phyloP scores from a whole-genome alignment of 2,329 filamentous ascomycete species.

The Ciborinia camelliae region DNA sequence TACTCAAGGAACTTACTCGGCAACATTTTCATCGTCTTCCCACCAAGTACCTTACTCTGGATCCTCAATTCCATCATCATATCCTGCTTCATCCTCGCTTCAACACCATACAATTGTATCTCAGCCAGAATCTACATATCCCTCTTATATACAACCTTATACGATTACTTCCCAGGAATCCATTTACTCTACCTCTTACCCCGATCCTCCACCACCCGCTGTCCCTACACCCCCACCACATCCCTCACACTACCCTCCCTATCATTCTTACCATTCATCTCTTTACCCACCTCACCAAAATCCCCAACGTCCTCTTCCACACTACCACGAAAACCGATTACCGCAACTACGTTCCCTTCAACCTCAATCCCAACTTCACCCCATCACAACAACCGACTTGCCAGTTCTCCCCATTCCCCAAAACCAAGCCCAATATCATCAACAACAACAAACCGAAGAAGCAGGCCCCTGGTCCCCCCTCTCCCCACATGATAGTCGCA shows the following conservation, averaged over 20 bases:
- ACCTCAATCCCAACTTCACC: not conserved
- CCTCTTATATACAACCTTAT: not conserved
- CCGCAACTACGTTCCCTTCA: too few relatives aligned
- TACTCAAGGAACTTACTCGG: not conserved
- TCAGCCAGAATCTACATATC: not conserved
- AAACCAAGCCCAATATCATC: not conserved
- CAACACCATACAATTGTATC: not conserved
- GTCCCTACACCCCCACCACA: slow-evolving; percentile 15
- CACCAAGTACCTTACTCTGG: not conserved
- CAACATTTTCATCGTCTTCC: not conserved
- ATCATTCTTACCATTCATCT: not conserved
- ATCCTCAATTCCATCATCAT: not conserved
- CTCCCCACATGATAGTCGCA: not conserved
- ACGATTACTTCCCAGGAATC: not conserved
- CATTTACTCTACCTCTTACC: not conserved
- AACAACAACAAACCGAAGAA: not conserved
- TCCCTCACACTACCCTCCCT: not conserved
- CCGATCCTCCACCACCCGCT: not conserved
- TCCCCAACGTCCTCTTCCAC: too few relatives aligned
- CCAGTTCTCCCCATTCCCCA: too few relatives aligned
- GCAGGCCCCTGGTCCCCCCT: slow-evolving; percentile 13
- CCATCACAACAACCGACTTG: not conserved
- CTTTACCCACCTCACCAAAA: not conserved
- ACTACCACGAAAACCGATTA: not conserved
- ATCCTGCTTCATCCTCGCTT: not conserved